Percentiles rank a stretch among this genome's conserved stretches.
Evolutionary conservation across 306 rosid species (phyloP).

Genomic region (Pterocarpus santalinus): DNA sequence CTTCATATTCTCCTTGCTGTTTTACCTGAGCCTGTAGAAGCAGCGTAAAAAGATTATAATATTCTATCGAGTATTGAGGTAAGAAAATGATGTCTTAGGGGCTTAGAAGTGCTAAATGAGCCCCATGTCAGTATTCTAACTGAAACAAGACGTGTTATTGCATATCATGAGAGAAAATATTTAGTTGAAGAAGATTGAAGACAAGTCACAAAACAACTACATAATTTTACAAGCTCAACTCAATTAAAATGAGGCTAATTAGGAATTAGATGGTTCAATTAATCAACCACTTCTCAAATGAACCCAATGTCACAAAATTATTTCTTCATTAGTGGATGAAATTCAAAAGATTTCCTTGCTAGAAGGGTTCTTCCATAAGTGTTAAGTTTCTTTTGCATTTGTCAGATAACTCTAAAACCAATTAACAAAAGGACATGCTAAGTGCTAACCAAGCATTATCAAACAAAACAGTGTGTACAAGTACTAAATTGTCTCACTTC

Average conservation of each 20-base stretch:
- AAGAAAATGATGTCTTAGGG: too few relatives aligned
- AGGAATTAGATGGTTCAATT: too few relatives aligned
- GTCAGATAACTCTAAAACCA: conserved; percentile 9
- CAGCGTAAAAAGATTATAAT: conserved; percentile 23
- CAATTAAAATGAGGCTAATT: neutral
- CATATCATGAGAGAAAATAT: conserved; percentile 19
- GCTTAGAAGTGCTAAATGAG: neutral
- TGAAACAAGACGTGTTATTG: neutral
- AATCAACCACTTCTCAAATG: too few relatives aligned
- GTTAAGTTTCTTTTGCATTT: conserved; percentile 12
- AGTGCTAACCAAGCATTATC: conserved; percentile 14
- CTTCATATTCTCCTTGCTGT: conserved; percentile 82
- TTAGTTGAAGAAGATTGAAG: neutral
- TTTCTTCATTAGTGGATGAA: neutral
- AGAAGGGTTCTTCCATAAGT: conserved; percentile 3
- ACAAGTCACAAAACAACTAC: conserved; percentile 8
- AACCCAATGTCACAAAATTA: neutral
- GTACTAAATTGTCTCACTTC: conserved; percentile 10
- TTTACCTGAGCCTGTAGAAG: conserved; percentile 60
- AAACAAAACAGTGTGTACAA: conserved; percentile 13
- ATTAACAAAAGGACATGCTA: conserved; percentile 23
- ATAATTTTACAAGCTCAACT: neutral
- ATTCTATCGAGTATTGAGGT: neutral
- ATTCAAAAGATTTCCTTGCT: neutral
- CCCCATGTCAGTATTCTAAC: too few relatives aligned